Percentiles rank a stretch among this genome's conserved stretches.
These are phyloP conservation scores for Plasmodium ovale DNA, from an alignment of 169 alveolate genomes.

Conservation along the genomic window DNA sequence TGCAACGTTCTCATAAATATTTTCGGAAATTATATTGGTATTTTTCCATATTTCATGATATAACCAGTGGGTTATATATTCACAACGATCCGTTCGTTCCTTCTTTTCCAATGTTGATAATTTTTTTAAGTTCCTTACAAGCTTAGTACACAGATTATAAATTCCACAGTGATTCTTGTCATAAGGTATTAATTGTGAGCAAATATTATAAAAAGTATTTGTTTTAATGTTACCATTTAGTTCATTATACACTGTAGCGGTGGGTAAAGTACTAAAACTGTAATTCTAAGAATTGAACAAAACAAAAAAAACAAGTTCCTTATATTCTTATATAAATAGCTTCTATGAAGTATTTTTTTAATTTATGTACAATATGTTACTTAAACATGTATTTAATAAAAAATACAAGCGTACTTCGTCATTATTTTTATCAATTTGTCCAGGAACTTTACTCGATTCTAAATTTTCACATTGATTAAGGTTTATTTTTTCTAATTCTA, in stretches of 20 bases:
- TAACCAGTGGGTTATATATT: background rate
- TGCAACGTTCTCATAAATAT: background rate
- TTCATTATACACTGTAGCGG: background rate
- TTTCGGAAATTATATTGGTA: no score
- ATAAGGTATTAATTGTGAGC: background rate
- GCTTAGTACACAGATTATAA: background rate
- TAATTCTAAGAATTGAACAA: background rate
- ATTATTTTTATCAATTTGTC: background rate
- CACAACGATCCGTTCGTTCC: background rate
- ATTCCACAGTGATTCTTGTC: background rate
- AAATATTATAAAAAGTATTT: no score
- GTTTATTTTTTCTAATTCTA: background rate
- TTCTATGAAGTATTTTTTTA: no score
- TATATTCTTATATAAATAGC: no score
- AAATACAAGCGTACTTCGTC: background rate
- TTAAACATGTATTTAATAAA: no score
- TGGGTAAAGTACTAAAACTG: background rate
- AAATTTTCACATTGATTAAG: background rate
- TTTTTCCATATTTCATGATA: background rate
- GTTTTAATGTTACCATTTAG: background rate
- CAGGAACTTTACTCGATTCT: background rate
- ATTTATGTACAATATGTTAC: no score
- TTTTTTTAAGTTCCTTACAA: background rate
- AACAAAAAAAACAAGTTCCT: no score
- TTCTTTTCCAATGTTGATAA: no score